Evolutionary conservation across 495 filamentous ascomycete species (phyloP).

Genomic region (Daldinia grandis): DNA sequence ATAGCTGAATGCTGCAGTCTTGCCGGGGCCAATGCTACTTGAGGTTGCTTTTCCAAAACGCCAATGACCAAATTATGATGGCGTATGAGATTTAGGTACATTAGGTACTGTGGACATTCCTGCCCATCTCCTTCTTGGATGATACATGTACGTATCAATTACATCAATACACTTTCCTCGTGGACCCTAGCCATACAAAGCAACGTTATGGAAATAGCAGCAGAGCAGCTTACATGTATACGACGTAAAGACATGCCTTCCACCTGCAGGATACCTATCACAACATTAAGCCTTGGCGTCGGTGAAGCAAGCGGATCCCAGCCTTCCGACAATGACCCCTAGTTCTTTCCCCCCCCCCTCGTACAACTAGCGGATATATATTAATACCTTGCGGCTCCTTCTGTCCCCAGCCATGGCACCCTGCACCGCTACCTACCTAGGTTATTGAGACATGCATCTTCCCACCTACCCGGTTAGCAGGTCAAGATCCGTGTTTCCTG

Average conservation of each 20-base stretch:
- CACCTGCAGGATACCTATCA: too few relatives aligned
- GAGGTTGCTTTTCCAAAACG: neutral
- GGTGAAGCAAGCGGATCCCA: neutral
- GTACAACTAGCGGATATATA: neutral
- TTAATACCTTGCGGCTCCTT: neutral
- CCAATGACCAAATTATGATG: neutral
- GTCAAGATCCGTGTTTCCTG: neutral
- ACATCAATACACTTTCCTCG: neutral
- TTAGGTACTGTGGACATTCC: neutral
- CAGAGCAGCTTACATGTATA: neutral
- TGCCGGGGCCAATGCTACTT: neutral
- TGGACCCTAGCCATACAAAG: neutral
- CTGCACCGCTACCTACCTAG: neutral
- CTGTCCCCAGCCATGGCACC: too few relatives aligned
- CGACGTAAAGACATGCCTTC: neutral
- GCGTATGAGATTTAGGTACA: neutral
- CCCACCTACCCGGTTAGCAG: neutral
- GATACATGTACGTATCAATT: neutral
- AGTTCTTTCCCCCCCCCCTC: neutral
- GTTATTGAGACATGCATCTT: neutral
- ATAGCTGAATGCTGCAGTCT: neutral
- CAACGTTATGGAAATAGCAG: neutral
- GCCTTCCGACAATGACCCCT: neutral
- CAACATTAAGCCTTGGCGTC: neutral
- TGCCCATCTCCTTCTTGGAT: neutral